Evolutionary conservation across 2,329 filamentous ascomycete species (phyloP).

Genomic region (Ophiocordyceps polyrhachis-furcata): DNA sequence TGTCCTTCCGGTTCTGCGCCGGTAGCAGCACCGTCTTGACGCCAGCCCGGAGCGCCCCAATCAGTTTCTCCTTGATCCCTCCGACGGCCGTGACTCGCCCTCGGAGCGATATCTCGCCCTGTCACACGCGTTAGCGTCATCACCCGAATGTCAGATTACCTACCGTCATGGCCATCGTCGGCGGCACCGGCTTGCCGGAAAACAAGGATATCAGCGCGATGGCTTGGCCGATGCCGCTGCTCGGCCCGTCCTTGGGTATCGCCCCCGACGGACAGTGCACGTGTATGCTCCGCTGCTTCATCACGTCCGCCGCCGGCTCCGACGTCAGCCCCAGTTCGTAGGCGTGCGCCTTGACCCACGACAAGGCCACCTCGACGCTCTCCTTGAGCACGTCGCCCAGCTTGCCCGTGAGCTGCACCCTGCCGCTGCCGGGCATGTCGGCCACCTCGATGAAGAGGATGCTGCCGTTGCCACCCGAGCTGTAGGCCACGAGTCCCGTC

Average conservation of each 20-base stretch:
- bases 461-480: constrained; percentile 76
- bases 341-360: constrained; percentile 93
- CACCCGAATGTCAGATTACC: constrained; percentile 7
- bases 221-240: constrained; percentile 83
- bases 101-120: constrained; percentile 58
- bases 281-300: constrained; percentile 86
- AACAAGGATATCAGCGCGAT: constrained; percentile 86
- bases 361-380: constrained; percentile 85
- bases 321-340: constrained; percentile 73
- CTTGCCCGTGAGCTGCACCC: constrained; percentile 89
- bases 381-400: constrained; percentile 95
- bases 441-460: constrained; percentile 98
- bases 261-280: constrained; percentile 92
- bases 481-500: constrained; percentile 89
- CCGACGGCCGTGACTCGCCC: constrained; percentile 87
- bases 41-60: constrained; percentile 79
- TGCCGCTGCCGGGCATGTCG: constrained; percentile 85
- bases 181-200: constrained; percentile 66
- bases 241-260: constrained; percentile 81
- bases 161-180: constrained; percentile 88
- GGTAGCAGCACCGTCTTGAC: constrained; percentile 89
- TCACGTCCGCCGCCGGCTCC: constrained; percentile 73
- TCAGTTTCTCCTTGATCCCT: constrained; percentile 97
- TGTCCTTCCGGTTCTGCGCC: constrained; percentile 77
- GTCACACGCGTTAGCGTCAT: constrained; percentile 6